Evolutionary conservation across 805 yeast species (phyloP).

Genomic region (Metschnikowia rubicola): DNA sequence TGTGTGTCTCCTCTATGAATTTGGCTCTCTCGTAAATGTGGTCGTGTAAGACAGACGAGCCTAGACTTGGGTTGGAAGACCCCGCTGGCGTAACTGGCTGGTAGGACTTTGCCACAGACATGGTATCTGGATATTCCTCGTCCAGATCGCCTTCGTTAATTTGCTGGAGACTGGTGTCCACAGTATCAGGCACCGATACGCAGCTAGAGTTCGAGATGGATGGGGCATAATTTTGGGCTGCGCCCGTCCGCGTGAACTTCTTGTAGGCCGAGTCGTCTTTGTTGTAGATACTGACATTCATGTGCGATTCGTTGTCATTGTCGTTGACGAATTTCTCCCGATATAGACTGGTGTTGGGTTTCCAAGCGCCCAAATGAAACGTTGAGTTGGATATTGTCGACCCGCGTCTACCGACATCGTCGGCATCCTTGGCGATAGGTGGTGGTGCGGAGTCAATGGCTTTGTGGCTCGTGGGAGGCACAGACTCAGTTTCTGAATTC

Average conservation of each 20-base stretch:
- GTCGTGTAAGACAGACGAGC: slow-evolving; percentile 14
- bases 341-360: slow-evolving; percentile 51
- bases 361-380: slow-evolving; percentile 53
- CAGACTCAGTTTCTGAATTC: no score
- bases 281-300: slow-evolving; percentile 16
- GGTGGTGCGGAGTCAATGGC: background rate
- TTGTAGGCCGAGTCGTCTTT: slow-evolving; percentile 26
- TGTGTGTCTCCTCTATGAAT: slow-evolving; percentile 12
- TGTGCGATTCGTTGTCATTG: slow-evolving; percentile 36
- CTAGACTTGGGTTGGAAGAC: slow-evolving; percentile 5
- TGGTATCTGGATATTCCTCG: slow-evolving; percentile 13
- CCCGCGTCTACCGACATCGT: slow-evolving; percentile 25
- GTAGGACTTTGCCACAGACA: slow-evolving; percentile 8
- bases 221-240: slow-evolving; percentile 17
- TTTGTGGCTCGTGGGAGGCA: no score
- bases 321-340: slow-evolving; percentile 48
- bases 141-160: slow-evolving; percentile 28
- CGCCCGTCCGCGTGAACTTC: slow-evolving; percentile 31
- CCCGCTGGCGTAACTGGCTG: slow-evolving; percentile 1
- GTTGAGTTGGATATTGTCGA: slow-evolving; percentile 31
- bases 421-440: slow-evolving; percentile 1
- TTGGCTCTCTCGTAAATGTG: slow-evolving; percentile 10
- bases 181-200: slow-evolving; percentile 39
- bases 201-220: slow-evolving; percentile 14
- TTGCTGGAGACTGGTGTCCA: slow-evolving; percentile 36